These are phyloP conservation scores for Metrosideros polymorpha DNA, from an alignment of 441 rosid genomes.

Conservation along the genomic window DNA sequence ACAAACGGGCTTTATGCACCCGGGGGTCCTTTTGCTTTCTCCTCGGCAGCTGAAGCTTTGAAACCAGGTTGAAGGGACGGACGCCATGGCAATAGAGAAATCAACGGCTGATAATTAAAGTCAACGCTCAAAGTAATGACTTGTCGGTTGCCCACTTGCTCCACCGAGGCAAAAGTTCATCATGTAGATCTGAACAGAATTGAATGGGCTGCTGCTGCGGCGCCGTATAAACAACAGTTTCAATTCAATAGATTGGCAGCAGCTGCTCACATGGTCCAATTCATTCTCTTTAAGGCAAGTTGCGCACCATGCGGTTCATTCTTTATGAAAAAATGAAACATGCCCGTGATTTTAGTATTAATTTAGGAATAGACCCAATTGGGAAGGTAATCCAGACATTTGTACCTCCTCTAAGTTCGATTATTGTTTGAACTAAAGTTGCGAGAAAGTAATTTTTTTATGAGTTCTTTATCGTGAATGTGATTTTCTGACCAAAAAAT, in stretches of 20 bases:
- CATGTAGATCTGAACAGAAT: neutral
- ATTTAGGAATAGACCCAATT: neutral
- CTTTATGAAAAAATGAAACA: no score
- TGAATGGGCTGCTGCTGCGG: neutral
- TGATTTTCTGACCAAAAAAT: neutral
- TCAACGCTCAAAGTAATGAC: neutral
- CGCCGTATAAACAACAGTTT: neutral
- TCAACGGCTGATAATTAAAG: neutral
- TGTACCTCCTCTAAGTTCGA: neutral
- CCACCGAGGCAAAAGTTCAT: neutral
- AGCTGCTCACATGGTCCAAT: no score
- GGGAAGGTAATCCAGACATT: neutral
- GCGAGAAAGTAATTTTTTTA: neutral
- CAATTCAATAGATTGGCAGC: neutral
- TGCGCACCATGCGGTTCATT: neutral
- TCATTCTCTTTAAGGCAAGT: neutral
- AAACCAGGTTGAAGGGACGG: neutral
- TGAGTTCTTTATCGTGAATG: fast-evolving
- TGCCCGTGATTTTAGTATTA: neutral
- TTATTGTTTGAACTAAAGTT: neutral
- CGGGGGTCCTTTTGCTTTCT: no score
- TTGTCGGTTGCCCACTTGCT: neutral
- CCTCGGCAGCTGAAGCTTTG: neutral
- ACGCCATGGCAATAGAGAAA: neutral
- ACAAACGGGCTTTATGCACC: no score